Evolutionary conservation across 2,329 filamentous ascomycete genomes (phyloP).

Genomic region (Stylonectria norvegica): DNA sequence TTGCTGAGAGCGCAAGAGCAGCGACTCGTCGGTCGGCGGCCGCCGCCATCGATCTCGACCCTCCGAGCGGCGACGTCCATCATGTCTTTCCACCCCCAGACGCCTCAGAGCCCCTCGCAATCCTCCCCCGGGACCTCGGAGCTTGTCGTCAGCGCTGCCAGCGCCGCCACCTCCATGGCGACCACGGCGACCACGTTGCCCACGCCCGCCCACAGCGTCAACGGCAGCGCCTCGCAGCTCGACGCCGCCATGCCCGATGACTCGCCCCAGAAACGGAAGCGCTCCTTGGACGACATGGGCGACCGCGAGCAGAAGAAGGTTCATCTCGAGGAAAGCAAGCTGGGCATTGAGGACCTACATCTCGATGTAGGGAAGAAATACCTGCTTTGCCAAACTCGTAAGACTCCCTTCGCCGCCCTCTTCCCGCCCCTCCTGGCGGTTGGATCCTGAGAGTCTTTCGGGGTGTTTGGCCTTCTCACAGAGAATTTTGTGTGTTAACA

Average conservation of each 20-base stretch:
- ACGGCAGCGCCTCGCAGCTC: constrained; percentile 47
- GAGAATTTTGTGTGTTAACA: constrained; percentile 43
- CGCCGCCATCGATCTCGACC: constrained; percentile 31
- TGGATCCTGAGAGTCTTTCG: constrained; percentile 25
- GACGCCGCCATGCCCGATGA: constrained; percentile 49
- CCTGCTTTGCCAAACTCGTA: constrained; percentile 64
- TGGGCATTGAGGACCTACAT: constrained; percentile 62
- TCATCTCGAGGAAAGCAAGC: constrained; percentile 58
- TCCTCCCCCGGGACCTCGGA: constrained; percentile 55
- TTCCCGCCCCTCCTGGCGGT: constrained; percentile 25
- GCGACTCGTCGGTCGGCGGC: constrained; percentile 32
- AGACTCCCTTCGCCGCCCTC: constrained; percentile 50
- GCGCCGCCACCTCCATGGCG: constrained; percentile 49
- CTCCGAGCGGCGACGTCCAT: constrained; percentile 39
- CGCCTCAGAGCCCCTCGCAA: constrained; percentile 64
- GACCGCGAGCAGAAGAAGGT: constrained; percentile 59
- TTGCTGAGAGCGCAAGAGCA: constrained; percentile 31
- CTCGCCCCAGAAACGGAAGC: constrained; percentile 60
- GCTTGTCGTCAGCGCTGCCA: constrained; percentile 47
- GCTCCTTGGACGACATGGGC: constrained; percentile 52
- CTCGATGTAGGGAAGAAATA: constrained; percentile 65
- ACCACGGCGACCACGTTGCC: constrained; percentile 54
- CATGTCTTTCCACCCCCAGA: constrained; percentile 66
- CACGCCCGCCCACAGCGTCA: constrained; percentile 62
- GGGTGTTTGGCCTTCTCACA: constrained; percentile 20